Evolutionary conservation across 2,329 filamentous ascomycete species (phyloP), one percentile per base, ranked within the genome.

Genomic region (Claviceps sp.): DNA sequence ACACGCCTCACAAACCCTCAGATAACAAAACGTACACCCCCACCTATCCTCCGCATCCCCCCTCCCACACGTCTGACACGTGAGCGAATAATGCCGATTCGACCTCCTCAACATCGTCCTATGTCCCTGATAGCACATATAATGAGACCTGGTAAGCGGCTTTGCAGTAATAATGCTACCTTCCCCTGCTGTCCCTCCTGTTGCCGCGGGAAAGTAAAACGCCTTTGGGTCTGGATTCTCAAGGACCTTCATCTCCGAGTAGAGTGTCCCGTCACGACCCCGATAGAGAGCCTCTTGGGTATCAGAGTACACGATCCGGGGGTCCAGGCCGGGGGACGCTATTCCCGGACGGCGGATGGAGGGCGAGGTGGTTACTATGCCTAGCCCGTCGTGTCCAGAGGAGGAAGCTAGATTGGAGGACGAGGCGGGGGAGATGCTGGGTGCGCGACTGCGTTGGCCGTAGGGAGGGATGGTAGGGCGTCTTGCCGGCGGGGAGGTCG

Each of bases 1-100:
- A 57, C 78, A 81, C 2, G 64, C 56, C 37, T 68, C 66, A 62
- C 78, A 81, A 53, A 80, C 70, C 50, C 76, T 71, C 47, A 79
- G 58, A 54, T 70, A 67, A 62, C 76, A 79, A 61, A 72, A 76
- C 14, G 64, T 63, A 60, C 76, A 79, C 20, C 66, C 67, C 63
- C 66, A 73, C 38, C 76, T 71, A 55, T 70, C 63, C 45, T 70
- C 67, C 6, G 61, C 58, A 53, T 78, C 74, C 48, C 67, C 65
- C 52, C 65, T 67, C 50, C 69, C 68, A 62, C 78, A 81, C 3
- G 72, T 69, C 62, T 78, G 74, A 61, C 78, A 81, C 11, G 73
- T 68, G 20, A 80, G 66, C 2, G 76, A 69, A 59, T 78, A 75
- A 58, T 70, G 61, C 47, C 60, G 63, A 61, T 81, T 80, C 54